Evolutionary conservation across 305 asterid genomes (phyloP), one percentile per base, ranked within the genome.

Genomic region (Petunia hybrid): DNA sequence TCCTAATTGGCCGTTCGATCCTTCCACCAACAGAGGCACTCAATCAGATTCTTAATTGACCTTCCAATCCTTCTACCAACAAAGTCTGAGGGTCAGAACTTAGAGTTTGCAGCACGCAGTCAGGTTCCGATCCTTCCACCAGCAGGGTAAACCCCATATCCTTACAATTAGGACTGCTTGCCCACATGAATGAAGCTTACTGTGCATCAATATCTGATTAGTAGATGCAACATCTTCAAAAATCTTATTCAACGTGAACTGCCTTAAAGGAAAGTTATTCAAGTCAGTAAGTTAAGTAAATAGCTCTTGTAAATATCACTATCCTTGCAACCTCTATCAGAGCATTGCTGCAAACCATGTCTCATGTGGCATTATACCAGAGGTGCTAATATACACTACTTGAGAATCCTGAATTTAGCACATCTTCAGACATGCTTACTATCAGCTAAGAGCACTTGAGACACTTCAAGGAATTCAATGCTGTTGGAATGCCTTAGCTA

Each of bases 171-270:
- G 63, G 46, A 73, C 63, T 35, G 78, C 46, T 51, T 7, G 36
- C 35, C 63, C 78, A 7, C 78, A 14, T 13, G 63, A 51, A 73
- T 73, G 63, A 73, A 73, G 48, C 62, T 51, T 51, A 46, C 0
- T 36, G 36, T 14, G 63, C 63, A 51, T 73, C 78, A 73, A 3
- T 73, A 31, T 73, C 13, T 73, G 63, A 73, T 73, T 51, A 36
- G 45, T 73, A 51, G 51, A 73, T 73, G 63, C 46, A 73, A 73
- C 46, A 73, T 12, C 14, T 36, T 6, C 13, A 0, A 69, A 43
- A 45, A 69, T 43, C 45, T 46, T 70, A 10, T 45, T 69, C 59
- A 45, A 14, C 31, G 42, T 45, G 45, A 70, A 46, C 60, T 31
- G 42, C 60, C 22, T 2, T 22, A 10, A 22, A 70, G 9, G 22